Evolutionary conservation across 768 basidiomycete species (phyloP).

Genomic region (Trametes maxima): DNA sequence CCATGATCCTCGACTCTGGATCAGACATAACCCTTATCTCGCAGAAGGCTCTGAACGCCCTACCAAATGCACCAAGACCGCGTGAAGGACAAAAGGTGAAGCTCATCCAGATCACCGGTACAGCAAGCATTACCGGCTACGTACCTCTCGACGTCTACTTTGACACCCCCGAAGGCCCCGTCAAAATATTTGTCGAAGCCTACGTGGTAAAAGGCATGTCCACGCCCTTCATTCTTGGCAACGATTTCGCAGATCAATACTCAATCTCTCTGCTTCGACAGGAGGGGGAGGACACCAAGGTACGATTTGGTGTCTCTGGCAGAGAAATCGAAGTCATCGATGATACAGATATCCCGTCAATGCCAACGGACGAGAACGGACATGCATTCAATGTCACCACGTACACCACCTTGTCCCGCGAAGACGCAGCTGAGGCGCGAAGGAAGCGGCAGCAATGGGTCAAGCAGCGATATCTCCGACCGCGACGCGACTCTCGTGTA

Average conservation of each 20-base stretch:
- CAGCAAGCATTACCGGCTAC: slow-evolving; percentile 31
- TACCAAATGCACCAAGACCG: slow-evolving; percentile 22
- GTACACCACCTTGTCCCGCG: too few relatives aligned
- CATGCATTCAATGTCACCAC: not conserved
- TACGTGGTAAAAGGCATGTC: slow-evolving; percentile 30
- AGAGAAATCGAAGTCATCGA: too few relatives aligned
- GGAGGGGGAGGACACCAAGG: slow-evolving; percentile 3
- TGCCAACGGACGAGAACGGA: not conserved
- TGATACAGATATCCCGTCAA: too few relatives aligned
- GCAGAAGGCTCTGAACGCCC: not conserved
- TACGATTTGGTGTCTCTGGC: slow-evolving; percentile 23
- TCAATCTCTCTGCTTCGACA: slow-evolving; percentile 32
- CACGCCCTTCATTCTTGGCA: slow-evolving; percentile 27
- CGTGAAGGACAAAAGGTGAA: slow-evolving; percentile 34
- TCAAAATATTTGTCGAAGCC: slow-evolving; percentile 27
- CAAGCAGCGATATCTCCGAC: not conserved
- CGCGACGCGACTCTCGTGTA: not conserved
- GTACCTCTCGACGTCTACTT: slow-evolving; percentile 33
- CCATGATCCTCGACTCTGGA: slow-evolving; percentile 34
- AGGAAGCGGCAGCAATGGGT: not conserved
- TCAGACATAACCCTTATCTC: slow-evolving; percentile 42
- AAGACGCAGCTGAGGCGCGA: too few relatives aligned
- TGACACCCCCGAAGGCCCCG: slow-evolving; percentile 27
- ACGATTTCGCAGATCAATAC: slow-evolving; percentile 37
- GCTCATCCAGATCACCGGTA: slow-evolving; percentile 38